Conservation (phyloP, 1,139 yeast species). For the Taphrina pruni region DNA sequence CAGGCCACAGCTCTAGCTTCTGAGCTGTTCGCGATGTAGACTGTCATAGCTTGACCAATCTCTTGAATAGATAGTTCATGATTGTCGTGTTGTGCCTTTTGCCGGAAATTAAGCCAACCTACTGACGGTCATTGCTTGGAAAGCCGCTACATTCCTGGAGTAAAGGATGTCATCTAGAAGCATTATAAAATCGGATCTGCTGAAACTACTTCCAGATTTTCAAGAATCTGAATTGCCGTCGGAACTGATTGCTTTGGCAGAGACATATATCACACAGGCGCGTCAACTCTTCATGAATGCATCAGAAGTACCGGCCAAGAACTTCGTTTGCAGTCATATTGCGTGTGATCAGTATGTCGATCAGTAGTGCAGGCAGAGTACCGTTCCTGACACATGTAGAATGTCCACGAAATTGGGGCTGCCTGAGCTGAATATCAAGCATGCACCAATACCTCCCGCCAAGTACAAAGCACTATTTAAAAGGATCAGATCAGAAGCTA, state of each 20-base stretch:
- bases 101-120: no score
- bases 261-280: constrained; percentile 19
- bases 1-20: no score
- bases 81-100: no score
- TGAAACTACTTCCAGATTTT: constrained; percentile 10
- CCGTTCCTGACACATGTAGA: neutral
- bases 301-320: constrained; percentile 25
- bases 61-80: no score
- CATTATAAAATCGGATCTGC: constrained; percentile 25
- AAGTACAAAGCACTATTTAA: constrained; percentile 23
- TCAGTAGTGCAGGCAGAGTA: neutral
- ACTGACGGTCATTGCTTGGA: no score
- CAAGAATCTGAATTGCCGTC: constrained; percentile 15
- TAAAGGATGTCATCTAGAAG: constrained; percentile 15
- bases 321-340: constrained; percentile 22
- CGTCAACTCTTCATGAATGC: constrained; percentile 12
- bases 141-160: no score
- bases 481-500: constrained; percentile 22
- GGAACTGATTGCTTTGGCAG: constrained; percentile 24
- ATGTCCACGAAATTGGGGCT: constrained; percentile 22
- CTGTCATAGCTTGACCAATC: no score
- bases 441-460: constrained; percentile 19
- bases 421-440: constrained; percentile 24
- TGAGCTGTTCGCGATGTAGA: no score
- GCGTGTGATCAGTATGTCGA: constrained; percentile 21